Base-by-base conservation (phyloP, 257 asterid species). In the Nicotiana tomentosiformis region DNA sequence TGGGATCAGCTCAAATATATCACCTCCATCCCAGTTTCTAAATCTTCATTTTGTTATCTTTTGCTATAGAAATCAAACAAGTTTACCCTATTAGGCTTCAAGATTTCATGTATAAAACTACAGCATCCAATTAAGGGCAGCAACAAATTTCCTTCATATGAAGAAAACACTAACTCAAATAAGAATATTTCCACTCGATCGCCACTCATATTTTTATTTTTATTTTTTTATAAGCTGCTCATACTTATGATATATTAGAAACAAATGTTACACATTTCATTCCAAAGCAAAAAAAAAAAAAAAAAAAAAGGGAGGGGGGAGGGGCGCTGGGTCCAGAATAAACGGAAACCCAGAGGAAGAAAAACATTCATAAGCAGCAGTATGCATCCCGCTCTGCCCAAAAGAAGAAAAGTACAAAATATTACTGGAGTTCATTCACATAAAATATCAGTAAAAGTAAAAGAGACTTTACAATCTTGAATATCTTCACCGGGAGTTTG, bases 401-500 rank as follows among this genome's bases (percentile, higher is more conserved):
- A 51, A 37, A 16, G 17, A 57, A 49, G 37, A 49, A 18, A 18
- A 67, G 8, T 9, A 62, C 14, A 49, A 56, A 3, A 16, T 4
- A 37, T 5, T 64, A 18, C 8, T 32, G 23, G 30, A 66, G 46
- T 11, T n/a, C 14, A 84, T 5, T 55, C 4, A 29, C 23, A 55
- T 23, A 74, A 74, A 23, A 20, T 23, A 23, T 10, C 12, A 72
- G 7, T 53, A 43, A 35, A 10, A 17, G 67, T 80, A 77, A 74
- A 30, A 57, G 79, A 66, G 74, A 79, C 84, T 56, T 88, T 89
- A 94, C 98, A 83, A 66, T 94, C 90, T 79, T 88, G 94, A 23
- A 90, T 84, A 56, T 87, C 91, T 82, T 94, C 97, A 8, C 89
- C 91, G 62, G 97, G 91, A 55, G 86, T 84, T 35, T 85, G 88